A percentile compares a stretch with the other conserved stretches of the same genome.
phyloP scores from a whole-genome alignment of 108 stramenopile species.

The Skeletonema grethae region DNA sequence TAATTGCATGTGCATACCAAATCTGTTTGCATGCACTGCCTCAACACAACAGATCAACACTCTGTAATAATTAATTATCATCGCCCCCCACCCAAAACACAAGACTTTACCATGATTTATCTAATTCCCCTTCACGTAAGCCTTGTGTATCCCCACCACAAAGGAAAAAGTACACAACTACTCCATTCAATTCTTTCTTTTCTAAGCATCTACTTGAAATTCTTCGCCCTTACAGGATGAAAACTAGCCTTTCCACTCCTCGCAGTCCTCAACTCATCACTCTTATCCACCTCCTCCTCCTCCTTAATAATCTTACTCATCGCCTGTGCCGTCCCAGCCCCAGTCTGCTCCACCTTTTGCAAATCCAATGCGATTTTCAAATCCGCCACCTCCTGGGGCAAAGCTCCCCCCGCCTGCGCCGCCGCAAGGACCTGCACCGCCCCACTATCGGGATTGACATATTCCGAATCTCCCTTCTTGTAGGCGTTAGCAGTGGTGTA shows the following conservation, averaged over 20 bases:
- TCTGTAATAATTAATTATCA: no score
- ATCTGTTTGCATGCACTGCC: no score
- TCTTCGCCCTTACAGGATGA: conserved; percentile 52
- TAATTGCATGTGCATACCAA: no score
- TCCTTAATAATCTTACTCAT: conserved; percentile 82
- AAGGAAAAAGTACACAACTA: no score
- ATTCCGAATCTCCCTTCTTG: conserved; percentile 55
- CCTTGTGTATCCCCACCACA: no score
- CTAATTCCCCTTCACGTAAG: no score
- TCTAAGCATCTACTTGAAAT: background rate
- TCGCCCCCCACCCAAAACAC: no score
- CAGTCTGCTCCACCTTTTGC: conserved; percentile 89
- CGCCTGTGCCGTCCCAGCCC: conserved; percentile 78
- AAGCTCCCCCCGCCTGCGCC: conserved; percentile 51
- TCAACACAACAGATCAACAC: no score
- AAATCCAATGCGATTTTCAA: conserved; percentile 76
- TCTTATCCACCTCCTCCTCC: conserved; percentile 55
- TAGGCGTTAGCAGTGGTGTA: conserved; percentile 88
- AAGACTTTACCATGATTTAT: background rate
- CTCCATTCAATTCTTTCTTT: no score
- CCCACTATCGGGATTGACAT: conserved; percentile 36
- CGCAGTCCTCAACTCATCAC: conserved; percentile 50
- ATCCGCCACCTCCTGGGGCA: conserved; percentile 79
- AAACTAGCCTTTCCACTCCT: conserved; percentile 48
- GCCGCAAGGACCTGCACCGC: conserved; percentile 35